Conservation (phyloP, 345 rosid species). For the Bruguiera parviflora region DNA sequence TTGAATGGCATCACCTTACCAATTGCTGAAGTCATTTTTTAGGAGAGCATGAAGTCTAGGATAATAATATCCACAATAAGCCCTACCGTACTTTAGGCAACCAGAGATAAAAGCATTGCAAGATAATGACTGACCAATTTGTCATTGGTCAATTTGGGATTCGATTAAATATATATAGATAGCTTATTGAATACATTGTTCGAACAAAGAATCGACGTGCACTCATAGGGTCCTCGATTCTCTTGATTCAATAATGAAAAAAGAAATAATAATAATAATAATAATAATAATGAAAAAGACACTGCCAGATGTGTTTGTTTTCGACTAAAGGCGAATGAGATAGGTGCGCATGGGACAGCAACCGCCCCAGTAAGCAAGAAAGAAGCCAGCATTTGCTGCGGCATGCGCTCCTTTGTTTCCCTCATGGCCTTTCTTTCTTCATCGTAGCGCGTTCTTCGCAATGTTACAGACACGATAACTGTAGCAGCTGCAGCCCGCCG, state of each 20-base stretch:
- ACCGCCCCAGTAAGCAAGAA: constrained; percentile 25
- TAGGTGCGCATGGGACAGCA: constrained; percentile 11
- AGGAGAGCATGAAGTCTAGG: neutral
- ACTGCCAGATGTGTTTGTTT: no score
- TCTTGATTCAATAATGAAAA: no score
- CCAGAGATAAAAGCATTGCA: constrained; percentile 11
- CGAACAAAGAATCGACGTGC: neutral
- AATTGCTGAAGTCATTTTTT: constrained; percentile 16
- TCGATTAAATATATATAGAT: neutral
- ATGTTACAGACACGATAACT: no score
- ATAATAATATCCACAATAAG: neutral
- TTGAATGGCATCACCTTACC: constrained; percentile 2
- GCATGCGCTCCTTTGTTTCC: no score
- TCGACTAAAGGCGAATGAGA: no score
- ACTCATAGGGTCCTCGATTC: constrained; percentile 19
- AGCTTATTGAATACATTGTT: neutral
- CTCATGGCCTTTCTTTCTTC: no score
- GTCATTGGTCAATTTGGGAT: neutral
- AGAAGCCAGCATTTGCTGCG: no score
- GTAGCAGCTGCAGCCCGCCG: no score
- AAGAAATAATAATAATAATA: no score
- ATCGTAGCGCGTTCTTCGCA: no score
- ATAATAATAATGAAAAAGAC: neutral
- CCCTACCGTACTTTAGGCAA: neutral
- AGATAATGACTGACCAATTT: neutral